Conservation (phyloP, 2,329 filamentous ascomycete species). For the Fusarium hainanense region DNA sequence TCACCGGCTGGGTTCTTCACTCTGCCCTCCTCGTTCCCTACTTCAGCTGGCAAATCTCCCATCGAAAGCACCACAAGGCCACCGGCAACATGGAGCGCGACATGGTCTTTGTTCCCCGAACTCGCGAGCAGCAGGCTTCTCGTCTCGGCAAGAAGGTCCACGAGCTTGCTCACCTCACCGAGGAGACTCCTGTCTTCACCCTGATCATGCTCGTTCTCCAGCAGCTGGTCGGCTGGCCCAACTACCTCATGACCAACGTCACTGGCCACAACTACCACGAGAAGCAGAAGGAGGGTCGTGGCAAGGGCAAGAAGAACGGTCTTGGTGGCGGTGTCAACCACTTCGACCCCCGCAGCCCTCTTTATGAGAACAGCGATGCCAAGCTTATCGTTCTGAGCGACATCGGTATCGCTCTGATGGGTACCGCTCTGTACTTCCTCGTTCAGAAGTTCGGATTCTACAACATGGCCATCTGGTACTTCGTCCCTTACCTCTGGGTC, state of each 20-base stretch:
- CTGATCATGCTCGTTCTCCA: constrained; percentile 79
- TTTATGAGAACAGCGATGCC: constrained; percentile 93
- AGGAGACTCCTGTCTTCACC: constrained; percentile 92
- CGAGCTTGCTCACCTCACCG: constrained; percentile 87
- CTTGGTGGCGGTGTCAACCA: constrained; percentile 87
- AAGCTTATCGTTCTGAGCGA: constrained; percentile 89
- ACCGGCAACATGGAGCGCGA: constrained; percentile 97
- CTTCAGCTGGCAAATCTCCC: constrained; percentile 99
- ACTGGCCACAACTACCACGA: constrained; percentile 97
- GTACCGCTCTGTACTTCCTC: constrained; percentile 72
- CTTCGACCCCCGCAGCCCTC: constrained; percentile 86
- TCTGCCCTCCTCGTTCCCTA: constrained; percentile 92
- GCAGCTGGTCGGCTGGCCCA: constrained; percentile 92
- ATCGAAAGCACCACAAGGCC: constrained; percentile 99
- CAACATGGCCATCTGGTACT: constrained; percentile 95
- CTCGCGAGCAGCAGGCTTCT: constrained; percentile 81
- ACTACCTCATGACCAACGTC: constrained; percentile 91
- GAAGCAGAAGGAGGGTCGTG: constrained; percentile 90
- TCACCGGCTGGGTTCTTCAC: constrained; percentile 91
- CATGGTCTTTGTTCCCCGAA: constrained; percentile 99
- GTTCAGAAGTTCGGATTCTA: constrained; percentile 82
- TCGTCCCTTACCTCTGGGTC: constrained; percentile 94
- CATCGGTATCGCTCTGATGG: constrained; percentile 76
- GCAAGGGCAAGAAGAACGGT: constrained; percentile 91
- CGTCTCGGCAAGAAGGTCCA: constrained; percentile 79